A percentile compares a stretch with the other conserved stretches of the same genome.
Evolutionary conservation across 2,329 filamentous ascomycete genomes (phyloP).

Genomic region (Cadophora sp.): DNA sequence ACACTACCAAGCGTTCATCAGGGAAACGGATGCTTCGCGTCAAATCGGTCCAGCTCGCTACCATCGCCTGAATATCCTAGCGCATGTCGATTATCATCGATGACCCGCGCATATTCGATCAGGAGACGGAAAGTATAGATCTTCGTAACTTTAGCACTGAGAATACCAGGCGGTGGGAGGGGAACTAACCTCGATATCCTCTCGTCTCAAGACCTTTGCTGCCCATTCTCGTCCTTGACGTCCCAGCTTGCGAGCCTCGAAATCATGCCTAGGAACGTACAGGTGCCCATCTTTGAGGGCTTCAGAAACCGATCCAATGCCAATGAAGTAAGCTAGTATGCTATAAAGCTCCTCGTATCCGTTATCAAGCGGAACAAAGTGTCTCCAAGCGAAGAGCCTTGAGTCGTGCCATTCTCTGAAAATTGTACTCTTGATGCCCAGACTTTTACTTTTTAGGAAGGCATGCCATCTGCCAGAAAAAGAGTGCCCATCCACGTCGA

Average conservation of each 20-base stretch:
- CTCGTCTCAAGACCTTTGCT: conserved; percentile 70
- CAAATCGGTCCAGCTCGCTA: conserved; percentile 43
- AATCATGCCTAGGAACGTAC: conserved; percentile 50
- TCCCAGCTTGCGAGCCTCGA: conserved; percentile 70
- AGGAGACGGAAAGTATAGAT: conserved; percentile 71
- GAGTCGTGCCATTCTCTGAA: conserved; percentile 84
- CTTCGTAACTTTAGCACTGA: conserved; percentile 35
- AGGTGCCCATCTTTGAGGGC: conserved; percentile 54
- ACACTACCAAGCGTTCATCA: not conserved
- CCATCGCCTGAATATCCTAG: conserved; percentile 45
- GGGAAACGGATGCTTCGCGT: conserved; percentile 30
- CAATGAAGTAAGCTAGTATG: conserved; percentile 77
- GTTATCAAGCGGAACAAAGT: conserved; percentile 82
- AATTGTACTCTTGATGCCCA: conserved; percentile 80
- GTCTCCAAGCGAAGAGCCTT: conserved; percentile 76
- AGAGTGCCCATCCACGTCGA: conserved; percentile 79
- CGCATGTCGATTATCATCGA: conserved; percentile 47
- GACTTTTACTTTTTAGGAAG: conserved; percentile 71
- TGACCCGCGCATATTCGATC: conserved; percentile 62
- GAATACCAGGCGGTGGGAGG: not conserved
- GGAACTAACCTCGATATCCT: conserved; percentile 74
- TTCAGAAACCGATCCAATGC: conserved; percentile 58
- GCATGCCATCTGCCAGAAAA: conserved; percentile 73
- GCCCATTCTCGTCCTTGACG: conserved; percentile 74
- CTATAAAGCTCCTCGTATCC: conserved; percentile 75